Percentiles rank a stretch among this genome's conserved stretches.
Evolutionary conservation across 2,329 filamentous ascomycete species (phyloP).

Genomic region (Aulographum hederae): DNA sequence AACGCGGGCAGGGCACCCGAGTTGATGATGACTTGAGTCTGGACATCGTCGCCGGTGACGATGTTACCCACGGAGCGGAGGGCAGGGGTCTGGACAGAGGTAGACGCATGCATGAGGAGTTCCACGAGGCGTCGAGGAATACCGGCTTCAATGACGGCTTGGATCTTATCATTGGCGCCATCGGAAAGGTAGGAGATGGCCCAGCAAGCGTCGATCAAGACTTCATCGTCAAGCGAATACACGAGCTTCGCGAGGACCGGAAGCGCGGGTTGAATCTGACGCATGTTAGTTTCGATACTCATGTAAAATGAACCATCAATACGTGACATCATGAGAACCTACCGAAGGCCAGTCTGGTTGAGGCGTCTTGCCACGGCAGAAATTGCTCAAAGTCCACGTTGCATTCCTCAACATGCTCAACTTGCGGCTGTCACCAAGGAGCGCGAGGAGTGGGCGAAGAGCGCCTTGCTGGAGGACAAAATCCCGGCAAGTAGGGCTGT

Average conservation of each 20-base stretch:
- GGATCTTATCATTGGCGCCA: conserved; percentile 97
- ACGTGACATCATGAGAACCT: no score
- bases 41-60: conserved; percentile 93
- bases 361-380: conserved; percentile 97
- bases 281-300: conserved; percentile 6
- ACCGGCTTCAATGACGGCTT: conserved; percentile 94
- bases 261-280: conserved; percentile 78
- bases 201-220: conserved; percentile 98
- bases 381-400: conserved; percentile 98
- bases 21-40: conserved; percentile 99
- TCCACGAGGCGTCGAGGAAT: conserved; percentile 93
- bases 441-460: conserved; percentile 69
- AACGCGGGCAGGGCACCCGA: conserved; percentile 83
- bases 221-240: conserved; percentile 95
- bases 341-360: conserved; percentile 96
- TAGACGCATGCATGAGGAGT: conserved; percentile 94
- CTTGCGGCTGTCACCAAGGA: conserved; percentile 95
- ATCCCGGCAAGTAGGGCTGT: conserved; percentile 93
- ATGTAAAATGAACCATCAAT: background rate
- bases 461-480: conserved; percentile 87
- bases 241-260: conserved; percentile 93
- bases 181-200: conserved; percentile 97
- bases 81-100: conserved; percentile 92
- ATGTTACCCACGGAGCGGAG: conserved; percentile 97
- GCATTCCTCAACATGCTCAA: conserved; percentile 97